Base-by-base conservation (phyloP, 2,329 filamentous ascomycete species). In the Parafenestella ontariensis region DNA sequence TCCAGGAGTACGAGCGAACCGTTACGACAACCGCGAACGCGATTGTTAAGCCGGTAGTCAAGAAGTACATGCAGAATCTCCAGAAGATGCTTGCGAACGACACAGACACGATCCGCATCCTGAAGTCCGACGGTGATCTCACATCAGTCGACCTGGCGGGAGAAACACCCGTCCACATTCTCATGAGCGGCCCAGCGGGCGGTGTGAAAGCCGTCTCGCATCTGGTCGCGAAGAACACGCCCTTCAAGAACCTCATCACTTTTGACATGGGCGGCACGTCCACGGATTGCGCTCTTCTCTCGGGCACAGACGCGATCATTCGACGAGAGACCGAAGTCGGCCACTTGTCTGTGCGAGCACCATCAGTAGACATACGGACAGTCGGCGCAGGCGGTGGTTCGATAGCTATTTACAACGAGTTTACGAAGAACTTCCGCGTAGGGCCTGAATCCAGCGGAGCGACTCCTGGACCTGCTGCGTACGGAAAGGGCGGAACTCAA, bases 251-350 rank as follows among this genome's bases (percentile, higher is more conserved):
- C 37, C 66, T 82, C 23, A 81, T 82, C 46, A 82, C 79, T 0
- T 70, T 82, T 11, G 80, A 82, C 47, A 81, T 82, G 78, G 80
- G 80, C n/a, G 80, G 80, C 1, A 82, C 80, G 0, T 80, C 78
- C 5, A 81, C 80, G 0, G 80, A 82, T 49, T 80, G 78, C 54
- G 79, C 80, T 1, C 61, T 82, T 4, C 76, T 82, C 17, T 75
- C 76, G 18, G 71, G 78, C 17, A 76, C 77, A 2, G 74, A 77
- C 49, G 77, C 77, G 5, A 75, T 77, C 31, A 72, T 82, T 18
- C 76, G 80, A 36, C 71, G 79, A 29, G 79, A 82, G 58, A 82
- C 79, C 0, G 72, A 78, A 2, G 74, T 82, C 3, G 79, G 76
- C 0, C 64, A 74, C 5, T 62, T 82, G 3, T 77, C 79, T 1